A percentile compares a stretch with the other conserved stretches of the same genome.
phyloP scores from a whole-genome alignment of 139 green algal genomes.

The Chlorella sp. region DNA sequence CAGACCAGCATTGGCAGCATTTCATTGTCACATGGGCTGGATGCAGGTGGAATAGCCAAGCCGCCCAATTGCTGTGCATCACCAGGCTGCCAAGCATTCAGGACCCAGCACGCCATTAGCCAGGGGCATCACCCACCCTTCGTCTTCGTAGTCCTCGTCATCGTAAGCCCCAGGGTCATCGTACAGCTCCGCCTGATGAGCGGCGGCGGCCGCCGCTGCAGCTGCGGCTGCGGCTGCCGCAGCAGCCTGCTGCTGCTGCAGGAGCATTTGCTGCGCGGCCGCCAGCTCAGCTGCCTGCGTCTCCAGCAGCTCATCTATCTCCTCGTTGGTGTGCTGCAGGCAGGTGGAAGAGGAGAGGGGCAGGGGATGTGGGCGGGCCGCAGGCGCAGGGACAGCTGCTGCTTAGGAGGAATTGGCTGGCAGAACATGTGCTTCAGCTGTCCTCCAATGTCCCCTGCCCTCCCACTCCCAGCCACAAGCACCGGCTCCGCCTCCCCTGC shows the following conservation, averaged over 20 bases:
- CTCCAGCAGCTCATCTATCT: conserved; percentile 31
- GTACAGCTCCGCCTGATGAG: conserved; percentile 14
- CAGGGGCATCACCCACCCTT: neutral
- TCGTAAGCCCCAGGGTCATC: conserved; percentile 41
- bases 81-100: no score
- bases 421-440: no score
- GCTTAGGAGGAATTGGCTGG: no score
- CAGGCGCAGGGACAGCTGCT: no score
- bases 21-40: no score
- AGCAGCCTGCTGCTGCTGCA: conserved; percentile 15
- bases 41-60: no score
- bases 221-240: neutral
- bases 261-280: conserved; percentile 18
- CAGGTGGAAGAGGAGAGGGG: neutral
- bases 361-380: no score
- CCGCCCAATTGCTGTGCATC: no score
- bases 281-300: conserved; percentile 22
- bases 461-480: no score
- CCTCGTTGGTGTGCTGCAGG: conserved; percentile 29
- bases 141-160: conserved; percentile 57
- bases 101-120: no score
- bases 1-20: no score
- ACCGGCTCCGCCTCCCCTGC: neutral
- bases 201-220: neutral
- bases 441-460: no score